A percentile compares a stretch with the other conserved stretches of the same genome.
Conservation (phyloP, 345 rosid genomes). For the Gossypium thurberi region DNA sequence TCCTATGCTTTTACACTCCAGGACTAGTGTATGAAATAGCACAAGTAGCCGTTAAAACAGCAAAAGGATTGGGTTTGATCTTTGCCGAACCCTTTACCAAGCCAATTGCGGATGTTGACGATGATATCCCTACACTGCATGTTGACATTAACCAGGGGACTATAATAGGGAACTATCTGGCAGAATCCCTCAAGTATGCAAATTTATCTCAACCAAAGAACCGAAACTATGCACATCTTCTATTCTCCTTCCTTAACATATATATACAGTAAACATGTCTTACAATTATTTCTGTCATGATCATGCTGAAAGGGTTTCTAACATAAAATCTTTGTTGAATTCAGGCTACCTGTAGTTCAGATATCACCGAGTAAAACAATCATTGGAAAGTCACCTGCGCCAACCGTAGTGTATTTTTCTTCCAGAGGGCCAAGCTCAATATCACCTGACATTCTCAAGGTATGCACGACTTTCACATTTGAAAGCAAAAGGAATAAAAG, state of each 20-base stretch:
- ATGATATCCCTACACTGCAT: slow-evolving; percentile 44
- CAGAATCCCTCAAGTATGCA: slow-evolving; percentile 30
- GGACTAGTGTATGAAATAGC: slow-evolving; percentile 42
- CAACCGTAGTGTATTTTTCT: slow-evolving; percentile 54
- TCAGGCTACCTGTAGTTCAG: slow-evolving; percentile 37
- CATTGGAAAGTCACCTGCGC: slow-evolving; percentile 47
- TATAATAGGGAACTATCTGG: slow-evolving; percentile 36
- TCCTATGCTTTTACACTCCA: slow-evolving; percentile 51
- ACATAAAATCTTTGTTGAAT: slow-evolving; percentile 11
- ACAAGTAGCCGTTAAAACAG: slow-evolving; percentile 42
- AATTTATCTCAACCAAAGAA: background rate
- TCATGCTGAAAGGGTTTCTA: background rate
- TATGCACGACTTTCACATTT: background rate
- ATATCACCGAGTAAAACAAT: slow-evolving; percentile 41
- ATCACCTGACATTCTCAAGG: slow-evolving; percentile 67
- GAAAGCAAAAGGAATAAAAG: background rate
- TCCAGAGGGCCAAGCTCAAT: slow-evolving; percentile 69
- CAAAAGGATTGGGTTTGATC: slow-evolving; percentile 44
- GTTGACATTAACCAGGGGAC: slow-evolving; percentile 53
- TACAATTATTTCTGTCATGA: background rate
- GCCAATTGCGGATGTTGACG: slow-evolving; percentile 44
- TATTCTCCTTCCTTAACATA: background rate
- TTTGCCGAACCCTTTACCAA: slow-evolving; percentile 45
- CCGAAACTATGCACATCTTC: background rate
- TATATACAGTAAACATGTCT: background rate